Base-by-base conservation (phyloP, 2,329 filamentous ascomycete species). In the Beauveria caledonica region DNA sequence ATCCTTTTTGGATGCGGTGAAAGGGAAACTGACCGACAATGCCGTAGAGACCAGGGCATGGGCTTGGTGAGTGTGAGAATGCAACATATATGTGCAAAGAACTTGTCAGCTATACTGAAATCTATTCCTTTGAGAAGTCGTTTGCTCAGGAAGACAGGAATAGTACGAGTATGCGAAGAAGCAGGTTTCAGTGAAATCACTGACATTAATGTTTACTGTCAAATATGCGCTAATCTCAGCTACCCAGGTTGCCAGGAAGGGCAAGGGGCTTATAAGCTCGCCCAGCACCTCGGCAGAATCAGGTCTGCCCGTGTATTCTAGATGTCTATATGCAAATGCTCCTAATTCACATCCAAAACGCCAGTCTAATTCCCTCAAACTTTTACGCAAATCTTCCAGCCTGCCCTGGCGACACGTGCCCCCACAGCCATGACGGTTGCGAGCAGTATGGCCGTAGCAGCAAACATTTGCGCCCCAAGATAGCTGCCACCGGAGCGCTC, bases 381-480 rank as follows among this genome's bases (percentile, higher is more conserved):
- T 44, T 62, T 62, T 25, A 48, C 40, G 21, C 45, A 19, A 13
- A 62, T 7, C 19, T 56, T 53, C 51, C 49, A 50, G 3, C 61
- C 61, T 7, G 44, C 64, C 82, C 53, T 62, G 1, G 78, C 78
- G 33, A 77, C 74, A 0, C 78, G 78, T 4, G 74, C 76, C 29
- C 80, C 68, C 36, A 76, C 74, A 1, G 77, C 76, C 50, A 80
- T 77, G 63, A 76, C 75, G 25, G 79, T 76, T 0, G 77, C 80
- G 50, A 83, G 80, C 3, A 77, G 71, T 77, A 83, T 82, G 29
- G 80, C 79, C 66, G 82, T 78, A 6, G 78, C 71, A 10, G 78
- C 77, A 3, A 80, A 80, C 44, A 77, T 72, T 67, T 80, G 80
- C 9, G 73, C 64, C 3, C 63, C 61, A 2, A 65, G 49, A 49